Evolutionary conservation across 306 rosid species (phyloP).

Genomic region (Quercus parvula): DNA sequence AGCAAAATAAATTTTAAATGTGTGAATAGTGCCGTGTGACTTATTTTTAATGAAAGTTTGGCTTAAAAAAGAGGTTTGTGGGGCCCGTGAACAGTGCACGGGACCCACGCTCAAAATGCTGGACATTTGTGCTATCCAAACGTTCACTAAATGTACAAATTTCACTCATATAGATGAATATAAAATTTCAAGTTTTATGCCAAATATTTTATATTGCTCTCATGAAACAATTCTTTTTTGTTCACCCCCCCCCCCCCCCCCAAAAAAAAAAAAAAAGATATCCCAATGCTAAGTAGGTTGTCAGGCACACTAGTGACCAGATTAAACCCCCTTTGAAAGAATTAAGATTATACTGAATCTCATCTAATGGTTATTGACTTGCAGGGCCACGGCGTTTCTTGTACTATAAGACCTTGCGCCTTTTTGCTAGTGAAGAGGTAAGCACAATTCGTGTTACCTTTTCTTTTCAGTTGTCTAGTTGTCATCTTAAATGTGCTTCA

Average conservation of each 20-base stretch:
- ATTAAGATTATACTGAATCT: slow-evolving; percentile 10
- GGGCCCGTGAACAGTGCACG: too few species aligned
- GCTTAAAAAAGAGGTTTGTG: too few species aligned
- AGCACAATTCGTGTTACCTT: slow-evolving; percentile 14
- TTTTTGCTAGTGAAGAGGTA: slow-evolving; percentile 83
- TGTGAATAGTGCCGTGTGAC: too few species aligned
- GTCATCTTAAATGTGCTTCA: not conserved
- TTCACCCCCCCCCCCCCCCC: not conserved
- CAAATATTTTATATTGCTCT: not conserved
- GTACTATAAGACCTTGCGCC: slow-evolving; percentile 66
- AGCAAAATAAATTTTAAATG: too few species aligned
- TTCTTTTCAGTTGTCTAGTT: slow-evolving; percentile 12
- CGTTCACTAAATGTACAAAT: not conserved
- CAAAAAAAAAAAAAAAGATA: not conserved
- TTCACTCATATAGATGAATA: not conserved
- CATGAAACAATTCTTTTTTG: not conserved
- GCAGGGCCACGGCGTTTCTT: slow-evolving; percentile 77
- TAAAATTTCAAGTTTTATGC: not conserved
- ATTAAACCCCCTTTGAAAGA: slow-evolving; percentile 1
- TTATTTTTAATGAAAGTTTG: too few species aligned
- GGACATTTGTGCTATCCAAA: too few species aligned
- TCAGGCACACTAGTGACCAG: not conserved
- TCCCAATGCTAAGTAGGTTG: slow-evolving; percentile 8
- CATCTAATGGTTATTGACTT: slow-evolving; percentile 13
- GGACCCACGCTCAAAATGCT: too few species aligned